Evolutionary conservation across 805 yeast species (phyloP).

Genomic region (Wickerhamomyces queroliae): DNA sequence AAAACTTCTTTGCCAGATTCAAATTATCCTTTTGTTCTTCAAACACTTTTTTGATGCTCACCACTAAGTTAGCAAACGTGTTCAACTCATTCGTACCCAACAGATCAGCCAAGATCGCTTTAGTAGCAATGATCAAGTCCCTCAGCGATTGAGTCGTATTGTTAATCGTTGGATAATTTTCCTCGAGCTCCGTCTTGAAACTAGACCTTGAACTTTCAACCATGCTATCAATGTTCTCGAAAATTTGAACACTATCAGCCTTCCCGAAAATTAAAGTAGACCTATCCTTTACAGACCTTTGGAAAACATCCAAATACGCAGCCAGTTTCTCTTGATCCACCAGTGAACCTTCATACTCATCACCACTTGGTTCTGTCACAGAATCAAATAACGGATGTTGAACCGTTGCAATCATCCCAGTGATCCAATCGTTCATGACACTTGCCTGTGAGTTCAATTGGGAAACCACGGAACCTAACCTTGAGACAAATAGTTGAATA

Average conservation of each 20-base stretch:
- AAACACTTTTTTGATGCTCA: slow-evolving; percentile 21
- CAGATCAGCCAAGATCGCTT: slow-evolving; percentile 1
- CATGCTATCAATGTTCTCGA: slow-evolving; percentile 11
- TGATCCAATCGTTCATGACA: slow-evolving; percentile 46
- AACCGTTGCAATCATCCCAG: slow-evolving; percentile 35
- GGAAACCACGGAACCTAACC: slow-evolving; percentile 11
- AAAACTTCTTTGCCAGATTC: slow-evolving; percentile 31
- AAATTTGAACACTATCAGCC: slow-evolving; percentile 10
- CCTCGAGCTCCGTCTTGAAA: slow-evolving; percentile 11
- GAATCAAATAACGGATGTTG: slow-evolving; percentile 45
- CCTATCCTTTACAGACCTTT: slow-evolving; percentile 40
- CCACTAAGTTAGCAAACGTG: slow-evolving; percentile 5
- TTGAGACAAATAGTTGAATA: slow-evolving; percentile 6
- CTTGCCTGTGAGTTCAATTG: slow-evolving; percentile 48
- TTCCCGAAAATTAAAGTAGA: slow-evolving; percentile 27
- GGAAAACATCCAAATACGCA: slow-evolving; percentile 49
- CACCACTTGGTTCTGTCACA: slow-evolving; percentile 32
- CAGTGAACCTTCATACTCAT: slow-evolving; percentile 72
- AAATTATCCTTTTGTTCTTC: slow-evolving; percentile 26
- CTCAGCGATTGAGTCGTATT: slow-evolving; percentile 4
- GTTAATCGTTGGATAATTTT: slow-evolving; percentile 6
- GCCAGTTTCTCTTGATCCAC: slow-evolving; percentile 70
- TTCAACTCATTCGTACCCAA: slow-evolving; percentile 4
- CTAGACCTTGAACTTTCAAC: slow-evolving; percentile 1
- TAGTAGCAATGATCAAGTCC: slow-evolving; percentile 11